phyloP scores from a whole-genome alignment of 257 asterid species.

The Apocynum venetum region DNA sequence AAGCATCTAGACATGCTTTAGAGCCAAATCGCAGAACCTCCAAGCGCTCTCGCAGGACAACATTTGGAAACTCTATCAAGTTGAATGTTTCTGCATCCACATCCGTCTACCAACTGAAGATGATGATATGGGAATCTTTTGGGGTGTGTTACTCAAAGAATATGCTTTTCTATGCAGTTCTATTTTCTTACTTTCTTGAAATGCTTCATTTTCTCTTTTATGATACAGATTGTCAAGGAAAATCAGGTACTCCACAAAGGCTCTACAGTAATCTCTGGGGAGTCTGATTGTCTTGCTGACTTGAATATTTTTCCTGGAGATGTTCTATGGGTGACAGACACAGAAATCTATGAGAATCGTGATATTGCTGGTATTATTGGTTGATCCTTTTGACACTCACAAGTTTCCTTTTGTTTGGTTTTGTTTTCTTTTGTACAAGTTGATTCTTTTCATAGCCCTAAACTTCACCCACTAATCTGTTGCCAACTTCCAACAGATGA shows the following conservation, averaged over 20 bases:
- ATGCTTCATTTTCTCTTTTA: conserved; percentile 1
- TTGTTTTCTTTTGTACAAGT: background rate
- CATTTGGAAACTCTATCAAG: conserved; percentile 75
- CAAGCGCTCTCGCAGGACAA: conserved; percentile 83
- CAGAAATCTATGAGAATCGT: conserved; percentile 91
- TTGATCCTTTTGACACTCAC: background rate
- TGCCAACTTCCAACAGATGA: conserved; percentile 57
- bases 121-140: conserved; percentile 99
- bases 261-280: conserved; percentile 57
- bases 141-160: conserved; percentile 52
- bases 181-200: background rate
- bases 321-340: conserved; percentile 86
- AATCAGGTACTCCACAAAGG: conserved; percentile 97
- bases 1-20: conserved; percentile 60
- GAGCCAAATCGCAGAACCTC: conserved; percentile 88
- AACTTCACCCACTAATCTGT: conserved; percentile 5
- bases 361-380: conserved; percentile 84
- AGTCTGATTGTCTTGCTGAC: conserved; percentile 80
- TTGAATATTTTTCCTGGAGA: conserved; percentile 89
- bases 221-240: conserved; percentile 82
- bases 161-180: background rate
- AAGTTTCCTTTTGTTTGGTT: background rate
- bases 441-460: background rate
- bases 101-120: conserved; percentile 84
- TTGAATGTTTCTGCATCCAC: conserved; percentile 83